Percentiles rank a stretch among this genome's conserved stretches.
Conservation (phyloP, 495 filamentous ascomycete genomes). For the Letharia lupina region DNA sequence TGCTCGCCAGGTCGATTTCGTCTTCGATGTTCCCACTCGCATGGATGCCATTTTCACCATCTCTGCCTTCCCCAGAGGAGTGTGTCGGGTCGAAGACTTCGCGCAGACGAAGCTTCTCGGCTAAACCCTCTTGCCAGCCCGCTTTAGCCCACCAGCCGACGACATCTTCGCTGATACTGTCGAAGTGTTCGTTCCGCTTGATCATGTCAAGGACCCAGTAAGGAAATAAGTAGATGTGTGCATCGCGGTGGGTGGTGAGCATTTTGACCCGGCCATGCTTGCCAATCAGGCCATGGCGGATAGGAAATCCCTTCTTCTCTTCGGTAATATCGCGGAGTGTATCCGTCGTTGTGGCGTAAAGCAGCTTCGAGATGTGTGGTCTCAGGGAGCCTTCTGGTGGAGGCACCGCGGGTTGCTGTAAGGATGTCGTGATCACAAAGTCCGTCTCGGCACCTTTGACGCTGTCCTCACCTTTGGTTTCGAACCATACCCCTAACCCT, state of each 20-base stretch:
- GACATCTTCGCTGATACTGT: conserved; percentile 84
- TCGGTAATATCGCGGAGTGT: conserved; percentile 71
- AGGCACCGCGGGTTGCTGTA: conserved; percentile 46
- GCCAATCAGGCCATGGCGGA: conserved; percentile 62
- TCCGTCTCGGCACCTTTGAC: conserved; percentile 88
- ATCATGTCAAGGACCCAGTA: conserved; percentile 85
- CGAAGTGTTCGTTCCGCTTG: conserved; percentile 63
- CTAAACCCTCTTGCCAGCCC: conserved; percentile 75
- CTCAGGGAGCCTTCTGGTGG: conserved; percentile 54
- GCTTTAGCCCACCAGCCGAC: conserved; percentile 94
- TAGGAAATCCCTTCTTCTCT: conserved; percentile 53
- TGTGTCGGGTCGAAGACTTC: conserved; percentile 47
- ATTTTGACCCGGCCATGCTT: conserved; percentile 67
- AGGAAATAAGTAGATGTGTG: conserved; percentile 89
- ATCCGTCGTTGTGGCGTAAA: conserved; percentile 71
- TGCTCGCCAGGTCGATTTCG: conserved; percentile 52
- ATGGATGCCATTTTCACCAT: conserved; percentile 33
- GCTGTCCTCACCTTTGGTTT: conserved; percentile 64
- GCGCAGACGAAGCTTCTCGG: conserved; percentile 63
- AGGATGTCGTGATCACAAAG: conserved; percentile 66
- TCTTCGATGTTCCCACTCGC: conserved; percentile 42
- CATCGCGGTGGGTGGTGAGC: conserved; percentile 71
- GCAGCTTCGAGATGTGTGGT: conserved; percentile 55
- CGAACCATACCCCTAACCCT: conserved; percentile 80
- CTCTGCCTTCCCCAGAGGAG: conserved; percentile 22